phyloP scores from a whole-genome alignment of 2,329 filamentous ascomycete species.

The Proliferodiscus dingleyae region DNA sequence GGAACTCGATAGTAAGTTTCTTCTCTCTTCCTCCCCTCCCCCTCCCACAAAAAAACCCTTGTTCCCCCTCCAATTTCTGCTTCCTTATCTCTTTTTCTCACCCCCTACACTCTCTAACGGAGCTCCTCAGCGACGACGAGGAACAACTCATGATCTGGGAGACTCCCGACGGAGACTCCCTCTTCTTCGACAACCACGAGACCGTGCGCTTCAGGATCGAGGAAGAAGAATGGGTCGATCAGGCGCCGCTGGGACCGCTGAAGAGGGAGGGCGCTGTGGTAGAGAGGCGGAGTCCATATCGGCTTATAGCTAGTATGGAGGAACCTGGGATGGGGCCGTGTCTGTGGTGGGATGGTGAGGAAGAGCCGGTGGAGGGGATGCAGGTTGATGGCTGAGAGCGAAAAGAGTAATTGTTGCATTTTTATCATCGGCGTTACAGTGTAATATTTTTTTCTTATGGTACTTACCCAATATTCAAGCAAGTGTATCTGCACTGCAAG shows the following conservation, averaged over 20 bases:
- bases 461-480: too few species aligned
- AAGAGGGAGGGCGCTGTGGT: constrained; percentile 54
- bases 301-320: constrained; percentile 61
- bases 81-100: constrained; percentile 4
- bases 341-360: constrained; percentile 54
- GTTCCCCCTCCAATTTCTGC: not conserved
- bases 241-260: constrained; percentile 63
- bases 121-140: constrained; percentile 57
- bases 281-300: constrained; percentile 61
- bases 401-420: not conserved
- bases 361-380: constrained; percentile 16
- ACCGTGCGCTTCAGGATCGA: constrained; percentile 82
- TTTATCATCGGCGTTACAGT: constrained; percentile 1
- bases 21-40: not conserved
- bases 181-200: constrained; percentile 89
- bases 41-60: constrained; percentile 4
- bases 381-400: not conserved
- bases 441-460: too few species aligned
- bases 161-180: constrained; percentile 65
- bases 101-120: too few species aligned
- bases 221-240: constrained; percentile 86
- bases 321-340: constrained; percentile 57
- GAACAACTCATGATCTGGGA: constrained; percentile 86
- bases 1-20: constrained; percentile 68
- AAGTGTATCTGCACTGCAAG: too few species aligned